Conservation (phyloP, 306 rosid genomes). For the Quercus aquifolioides region DNA sequence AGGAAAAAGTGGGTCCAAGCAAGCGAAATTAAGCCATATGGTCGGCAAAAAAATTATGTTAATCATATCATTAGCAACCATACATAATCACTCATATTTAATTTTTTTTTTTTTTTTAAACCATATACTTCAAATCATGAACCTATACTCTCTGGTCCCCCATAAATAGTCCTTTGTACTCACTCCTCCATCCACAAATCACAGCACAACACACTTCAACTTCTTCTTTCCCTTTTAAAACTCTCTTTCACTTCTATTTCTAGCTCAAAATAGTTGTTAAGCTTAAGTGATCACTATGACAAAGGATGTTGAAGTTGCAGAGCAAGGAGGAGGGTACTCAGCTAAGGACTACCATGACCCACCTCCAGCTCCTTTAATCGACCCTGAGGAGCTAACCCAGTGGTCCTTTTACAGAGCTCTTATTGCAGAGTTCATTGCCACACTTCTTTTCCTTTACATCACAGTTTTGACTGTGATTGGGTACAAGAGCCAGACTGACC, state of each 20-base stretch:
- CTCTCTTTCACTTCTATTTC: too few species aligned
- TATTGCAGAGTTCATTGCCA: conserved; percentile 89
- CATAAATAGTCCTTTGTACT: conserved; percentile 48
- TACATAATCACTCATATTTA: background rate
- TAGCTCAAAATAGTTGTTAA: background rate
- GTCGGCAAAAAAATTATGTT: conserved; percentile 50
- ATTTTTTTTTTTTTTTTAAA: background rate
- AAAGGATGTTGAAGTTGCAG: conserved; percentile 70
- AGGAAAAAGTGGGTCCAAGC: conserved; percentile 47
- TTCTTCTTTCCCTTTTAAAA: background rate
- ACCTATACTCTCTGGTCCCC: conserved; percentile 18
- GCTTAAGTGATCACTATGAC: conserved; percentile 30
- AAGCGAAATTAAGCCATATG: conserved; percentile 60
- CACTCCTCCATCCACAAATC: conserved; percentile 2
- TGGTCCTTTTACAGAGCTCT: conserved; percentile 89
- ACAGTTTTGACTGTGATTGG: conserved; percentile 86
- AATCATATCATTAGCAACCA: conserved; percentile 17
- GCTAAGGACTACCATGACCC: conserved; percentile 87
- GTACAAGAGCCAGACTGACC: conserved; percentile 41
- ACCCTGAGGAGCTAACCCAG: conserved; percentile 51
- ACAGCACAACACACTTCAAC: background rate
- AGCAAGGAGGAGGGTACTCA: conserved; percentile 43
- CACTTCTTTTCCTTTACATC: conserved; percentile 84
- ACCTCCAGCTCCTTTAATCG: conserved; percentile 73
- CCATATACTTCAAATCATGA: conserved; percentile 19